Evolutionary conservation across 2,329 filamentous ascomycete species (phyloP).

Genomic region (Penicillium sp.): DNA sequence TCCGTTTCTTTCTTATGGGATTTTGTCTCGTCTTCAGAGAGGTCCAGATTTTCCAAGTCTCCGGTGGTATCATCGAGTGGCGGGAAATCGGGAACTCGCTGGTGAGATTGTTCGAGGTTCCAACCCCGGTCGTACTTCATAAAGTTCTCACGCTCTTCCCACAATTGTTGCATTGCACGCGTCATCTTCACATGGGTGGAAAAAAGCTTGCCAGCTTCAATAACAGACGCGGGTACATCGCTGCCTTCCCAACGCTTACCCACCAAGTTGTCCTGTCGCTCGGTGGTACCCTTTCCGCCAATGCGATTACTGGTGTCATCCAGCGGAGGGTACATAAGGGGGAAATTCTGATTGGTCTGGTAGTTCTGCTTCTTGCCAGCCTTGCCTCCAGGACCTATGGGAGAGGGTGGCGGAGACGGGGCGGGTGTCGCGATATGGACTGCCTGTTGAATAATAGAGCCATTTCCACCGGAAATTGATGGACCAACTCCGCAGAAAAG

Average conservation of each 20-base stretch:
- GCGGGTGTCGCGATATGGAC: conserved; percentile 99
- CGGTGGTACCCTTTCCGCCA: conserved; percentile 83
- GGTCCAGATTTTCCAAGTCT: conserved; percentile 36
- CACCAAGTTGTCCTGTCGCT: conserved; percentile 76
- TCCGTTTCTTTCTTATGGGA: conserved; percentile 32
- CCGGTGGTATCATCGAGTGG: conserved; percentile 43
- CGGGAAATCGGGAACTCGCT: conserved; percentile 29
- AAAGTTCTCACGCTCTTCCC: conserved; percentile 90
- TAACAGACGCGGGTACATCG: conserved; percentile 86
- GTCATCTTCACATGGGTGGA: conserved; percentile 88
- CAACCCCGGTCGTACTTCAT: conserved; percentile 92
- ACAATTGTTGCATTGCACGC: conserved; percentile 85
- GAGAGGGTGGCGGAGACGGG: conserved; percentile 91
- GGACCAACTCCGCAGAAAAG: conserved; percentile 60
- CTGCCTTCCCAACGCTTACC: conserved; percentile 90
- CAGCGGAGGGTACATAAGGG: conserved; percentile 92
- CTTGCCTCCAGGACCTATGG: conserved; percentile 79
- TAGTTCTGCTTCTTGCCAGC: conserved; percentile 99
- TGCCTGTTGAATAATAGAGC: conserved; percentile 88
- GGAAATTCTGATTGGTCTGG: conserved; percentile 98
- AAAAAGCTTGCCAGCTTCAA: conserved; percentile 92
- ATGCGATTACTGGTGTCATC: conserved; percentile 86
- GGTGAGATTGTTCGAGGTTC: conserved; percentile 55
- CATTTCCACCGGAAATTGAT: conserved; percentile 46
- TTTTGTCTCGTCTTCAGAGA: conserved; percentile 21